Evolutionary conservation across 2,329 filamentous ascomycete genomes (phyloP).

Genomic region (Talaromyces sp.): DNA sequence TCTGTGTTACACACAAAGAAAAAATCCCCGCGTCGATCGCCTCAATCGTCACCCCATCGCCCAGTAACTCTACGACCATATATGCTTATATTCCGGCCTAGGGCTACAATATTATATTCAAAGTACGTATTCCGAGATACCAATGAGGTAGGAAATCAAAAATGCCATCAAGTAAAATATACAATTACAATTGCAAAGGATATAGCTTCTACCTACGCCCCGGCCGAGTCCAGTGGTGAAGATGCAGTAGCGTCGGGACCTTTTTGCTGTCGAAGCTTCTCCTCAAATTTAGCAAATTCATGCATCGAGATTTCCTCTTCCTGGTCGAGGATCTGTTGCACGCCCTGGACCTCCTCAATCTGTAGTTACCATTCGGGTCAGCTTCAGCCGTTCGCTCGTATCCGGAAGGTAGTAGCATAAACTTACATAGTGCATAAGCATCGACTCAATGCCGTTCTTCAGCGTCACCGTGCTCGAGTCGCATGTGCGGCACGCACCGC

Average conservation of each 20-base stretch:
- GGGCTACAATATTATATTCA: not conserved
- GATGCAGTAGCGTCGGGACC: conserved; percentile 47
- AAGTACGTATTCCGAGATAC: not conserved
- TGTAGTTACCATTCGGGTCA: conserved; percentile 34
- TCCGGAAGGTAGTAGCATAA: conserved; percentile 7
- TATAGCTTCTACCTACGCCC: conserved; percentile 12
- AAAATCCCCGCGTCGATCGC: not conserved
- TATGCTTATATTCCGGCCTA: not conserved
- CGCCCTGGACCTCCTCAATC: conserved; percentile 93
- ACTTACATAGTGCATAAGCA: conserved; percentile 94
- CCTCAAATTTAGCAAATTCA: conserved; percentile 93
- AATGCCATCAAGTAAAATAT: not conserved
- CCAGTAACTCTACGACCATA: not conserved
- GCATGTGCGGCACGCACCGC: conserved; percentile 91
- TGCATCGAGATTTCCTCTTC: conserved; percentile 83
- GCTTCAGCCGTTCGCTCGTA: not conserved
- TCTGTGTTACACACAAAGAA: not conserved
- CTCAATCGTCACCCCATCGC: not conserved
- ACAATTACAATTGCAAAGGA: not conserved
- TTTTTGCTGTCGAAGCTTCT: conserved; percentile 63
- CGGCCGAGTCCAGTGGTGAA: conserved; percentile 50
- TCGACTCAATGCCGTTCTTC: conserved; percentile 96
- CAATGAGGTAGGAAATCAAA: not conserved
- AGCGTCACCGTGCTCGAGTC: conserved; percentile 95
- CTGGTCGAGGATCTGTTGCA: conserved; percentile 82